Evolutionary conservation across 2,329 filamentous ascomycete genomes (phyloP).

Genomic region (Alternaria metachromatica): DNA sequence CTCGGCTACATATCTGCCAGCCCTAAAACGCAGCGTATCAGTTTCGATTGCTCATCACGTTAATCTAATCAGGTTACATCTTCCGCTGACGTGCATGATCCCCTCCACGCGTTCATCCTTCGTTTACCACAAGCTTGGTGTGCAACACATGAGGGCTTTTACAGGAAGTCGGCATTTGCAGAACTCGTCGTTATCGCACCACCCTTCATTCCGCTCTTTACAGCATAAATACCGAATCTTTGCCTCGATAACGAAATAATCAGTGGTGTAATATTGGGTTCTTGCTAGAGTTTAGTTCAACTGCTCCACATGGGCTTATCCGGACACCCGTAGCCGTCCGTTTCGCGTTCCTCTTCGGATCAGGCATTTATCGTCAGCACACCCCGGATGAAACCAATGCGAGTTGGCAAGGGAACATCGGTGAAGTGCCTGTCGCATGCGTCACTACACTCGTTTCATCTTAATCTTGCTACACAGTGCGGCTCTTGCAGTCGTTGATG

Average conservation of each 20-base stretch:
- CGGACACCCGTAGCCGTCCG: background rate
- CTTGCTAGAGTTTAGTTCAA: background rate
- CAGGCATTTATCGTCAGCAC: constrained; percentile 2
- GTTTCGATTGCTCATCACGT: constrained; percentile 30
- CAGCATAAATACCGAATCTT: background rate
- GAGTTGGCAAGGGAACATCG: background rate
- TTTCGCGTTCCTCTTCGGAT: constrained; percentile 2
- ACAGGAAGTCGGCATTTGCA: background rate
- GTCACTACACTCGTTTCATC: constrained; percentile 1
- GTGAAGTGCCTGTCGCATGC: background rate
- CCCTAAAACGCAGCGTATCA: constrained; percentile 34
- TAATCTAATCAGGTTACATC: constrained; percentile 43
- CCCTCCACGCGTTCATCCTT: constrained; percentile 16
- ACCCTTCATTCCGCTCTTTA: background rate
- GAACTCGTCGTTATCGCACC: background rate
- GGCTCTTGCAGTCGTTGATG: constrained; percentile 4
- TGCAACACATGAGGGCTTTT: background rate
- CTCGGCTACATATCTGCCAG: constrained; percentile 29
- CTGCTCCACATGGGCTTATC: background rate
- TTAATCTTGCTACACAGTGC: background rate
- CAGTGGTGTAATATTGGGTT: background rate
- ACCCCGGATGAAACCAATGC: constrained; percentile 7
- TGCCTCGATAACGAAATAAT: background rate
- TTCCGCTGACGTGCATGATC: constrained; percentile 33
- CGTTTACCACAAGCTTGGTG: background rate